Evolutionary conservation across 495 filamentous ascomycete species (phyloP), one percentile per base, ranked within the genome.

Genomic region (Penicillium lividum): DNA sequence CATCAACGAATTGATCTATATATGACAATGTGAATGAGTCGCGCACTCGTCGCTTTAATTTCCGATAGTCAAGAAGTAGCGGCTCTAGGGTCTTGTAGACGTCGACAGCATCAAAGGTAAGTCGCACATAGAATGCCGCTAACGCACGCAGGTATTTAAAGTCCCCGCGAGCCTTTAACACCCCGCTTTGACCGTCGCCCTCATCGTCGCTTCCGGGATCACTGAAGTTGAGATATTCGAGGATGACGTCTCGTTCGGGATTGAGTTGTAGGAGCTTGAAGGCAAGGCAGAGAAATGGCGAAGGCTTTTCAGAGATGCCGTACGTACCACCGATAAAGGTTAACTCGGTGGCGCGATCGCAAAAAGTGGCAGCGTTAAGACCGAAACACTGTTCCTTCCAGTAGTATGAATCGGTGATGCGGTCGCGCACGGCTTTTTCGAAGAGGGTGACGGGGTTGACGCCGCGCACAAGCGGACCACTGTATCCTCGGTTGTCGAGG

Each of bases 381-480:
- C 89, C 94, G 77, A 97, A 98, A 69, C 93, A 95, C 72, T 97
- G 93, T 71, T 98, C 95, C 74, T 97, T 97, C 89, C 91, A 98
- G 78, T 97, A 98, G 76, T 95, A 94, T 61, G 85, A 89, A 59
- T 96, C 90, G 55, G 90, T 85, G 72, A 98, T 97, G 66, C 94
- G 92, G 70, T 98, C 93, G 57, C 92, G 89, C 56, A 96, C 90
- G 13, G 91, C 86, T 69, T 93, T 94, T 66, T 97, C 92, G 78
- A 97, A 86, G 38, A 97, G 90, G 7, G 88, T 89, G 7, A 89
- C 87, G 0, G 92, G 92, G 75, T 96, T 96, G 62, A 93, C 84
- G 40, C 91, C 90, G 72, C 86, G 87, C 53, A 91, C 80, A 9
- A 88, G 77, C 15, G 80, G 72, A 51, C 88, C 88, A 5, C 72